These are phyloP conservation scores for Arthroderma sp. DNA, from an alignment of 2,329 filamentous ascomycete species.

Conservation along the genomic window DNA sequence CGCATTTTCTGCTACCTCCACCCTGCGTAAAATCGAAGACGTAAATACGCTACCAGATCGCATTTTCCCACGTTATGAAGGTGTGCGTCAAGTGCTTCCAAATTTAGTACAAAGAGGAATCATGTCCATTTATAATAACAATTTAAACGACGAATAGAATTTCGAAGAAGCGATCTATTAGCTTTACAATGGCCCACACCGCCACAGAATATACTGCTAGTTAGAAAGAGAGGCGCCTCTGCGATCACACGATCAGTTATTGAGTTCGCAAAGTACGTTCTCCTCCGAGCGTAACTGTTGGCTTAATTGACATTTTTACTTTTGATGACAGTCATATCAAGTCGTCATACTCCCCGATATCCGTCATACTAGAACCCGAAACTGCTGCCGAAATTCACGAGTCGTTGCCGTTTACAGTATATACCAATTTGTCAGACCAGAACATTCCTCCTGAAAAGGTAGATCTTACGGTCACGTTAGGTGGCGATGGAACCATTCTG, in stretches of 20 bases:
- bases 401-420: conserved; percentile 59
- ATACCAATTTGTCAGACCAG: conserved; percentile 31
- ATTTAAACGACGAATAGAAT: conserved; percentile 32
- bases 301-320: background rate
- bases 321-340: conserved; percentile 59
- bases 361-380: conserved; percentile 68
- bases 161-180: conserved; percentile 45
- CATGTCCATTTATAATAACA: no score
- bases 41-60: conserved; percentile 35
- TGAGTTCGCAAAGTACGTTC: conserved; percentile 40
- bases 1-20: conserved; percentile 30
- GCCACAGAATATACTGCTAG: conserved; percentile 54
- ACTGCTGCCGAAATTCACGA: conserved; percentile 61
- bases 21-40: conserved; percentile 30
- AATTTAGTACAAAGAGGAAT: no score
- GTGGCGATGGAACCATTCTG: conserved; percentile 83
- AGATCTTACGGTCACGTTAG: conserved; percentile 78
- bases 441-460: conserved; percentile 60
- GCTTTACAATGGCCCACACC: conserved; percentile 55
- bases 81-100: conserved; percentile 28
- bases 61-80: conserved; percentile 50
- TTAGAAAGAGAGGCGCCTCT: conserved; percentile 51
- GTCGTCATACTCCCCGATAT: conserved; percentile 64
- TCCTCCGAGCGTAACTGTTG: background rate
- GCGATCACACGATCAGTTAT: conserved; percentile 43